Evolutionary conservation across 169 alveolate species (phyloP), one percentile per base, ranked within the genome.

Genomic region (Eimeria acervulina): DNA sequence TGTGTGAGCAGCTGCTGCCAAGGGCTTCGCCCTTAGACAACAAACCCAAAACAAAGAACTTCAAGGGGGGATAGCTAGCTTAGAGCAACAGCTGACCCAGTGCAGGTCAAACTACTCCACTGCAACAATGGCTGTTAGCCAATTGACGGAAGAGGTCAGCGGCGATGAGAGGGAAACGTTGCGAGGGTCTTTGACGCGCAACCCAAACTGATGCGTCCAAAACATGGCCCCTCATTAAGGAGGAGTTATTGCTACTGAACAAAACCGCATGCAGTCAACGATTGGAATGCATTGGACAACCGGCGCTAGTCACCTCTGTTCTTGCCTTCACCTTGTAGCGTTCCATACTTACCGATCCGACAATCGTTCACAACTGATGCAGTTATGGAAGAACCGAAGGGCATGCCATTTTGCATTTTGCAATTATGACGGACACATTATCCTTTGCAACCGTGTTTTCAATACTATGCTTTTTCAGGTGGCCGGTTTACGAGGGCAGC

Each of bases 401-500:
- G 31, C 31, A 17, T 72, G 52, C 28, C 51, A 15, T 66, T 28
- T 66, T 26, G n/a, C n/a, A n/a, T n/a, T n/a, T n/a, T n/a, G n/a
- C 44, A 66, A 28, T 5, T 36, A 36, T 1, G 4, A 17, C 1
- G 51, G 52, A 72, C 21, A 31, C 83, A 33, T 28, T 36, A 1
- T 5, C 13, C 12, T 12, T 0, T 36, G 52, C 51, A 33, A 31
- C 13, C 83, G 28, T 36, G 66, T 10, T n/a, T 42, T 78, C 28
- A 17, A 26, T 26, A 1, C 7, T 78, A 42, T 72, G 51, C 47
- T 17, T 38, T 66, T 44, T 31, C 47, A 90, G 95, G 88, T 68
- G 63, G 97, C 94, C 95, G 97, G 97, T 8, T 97, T 97, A 40
- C 97, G 97, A 94, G 97, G 97, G 96, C 98, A 97, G 97, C 97